Evolutionary conservation across 305 asterid genomes (phyloP), one percentile per base, ranked within the genome.

Genomic region (Fraxinus paxiana): DNA sequence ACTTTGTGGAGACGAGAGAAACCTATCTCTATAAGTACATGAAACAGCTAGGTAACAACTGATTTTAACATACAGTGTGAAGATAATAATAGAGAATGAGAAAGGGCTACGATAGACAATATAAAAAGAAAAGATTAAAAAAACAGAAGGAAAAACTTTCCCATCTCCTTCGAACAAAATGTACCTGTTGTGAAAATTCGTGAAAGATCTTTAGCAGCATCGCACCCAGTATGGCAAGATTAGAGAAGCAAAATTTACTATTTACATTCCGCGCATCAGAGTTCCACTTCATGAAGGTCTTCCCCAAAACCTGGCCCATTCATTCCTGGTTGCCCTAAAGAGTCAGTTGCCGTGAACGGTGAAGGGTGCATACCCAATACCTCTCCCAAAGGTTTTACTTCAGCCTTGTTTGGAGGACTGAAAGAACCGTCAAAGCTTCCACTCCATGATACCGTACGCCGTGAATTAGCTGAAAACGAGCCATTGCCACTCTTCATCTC

Each of bases 391-490:
- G 92, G 94, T 84, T 87, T 91, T 26, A 82, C 81, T 71, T 79
- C 91, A 13, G 84, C 41, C 80, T 30, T 79, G 7, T 41, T 41
- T 34, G 88, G 77, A 33, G 89, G 84, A 56, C 89, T 86, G 30
- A 76, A 77, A n/a, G 90, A 76, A 77, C 82, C 90, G 20, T 87
- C 84, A 7, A 89, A 83, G 85, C 91, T 88, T 75, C 96, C 98
- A 81, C 98, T 87, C 98, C 98, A 94, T 0, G 98, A 94, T 46
- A 90, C 94, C 20, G 96, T 87, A 3, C 98, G 91, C 46, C 98
- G 87, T 46, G 93, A 88, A 48, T 75, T 77, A 70, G 80, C 35
- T n/a, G 88, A 73, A 79, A 84, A 82, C 26, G 92, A 84, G 26
- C 87, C 80, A 24, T 75, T 18, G 37, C 78, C 88, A 18, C 70